phyloP scores from a whole-genome alignment of 768 basidiomycete genomes.

The Crepidotus variabilis region DNA sequence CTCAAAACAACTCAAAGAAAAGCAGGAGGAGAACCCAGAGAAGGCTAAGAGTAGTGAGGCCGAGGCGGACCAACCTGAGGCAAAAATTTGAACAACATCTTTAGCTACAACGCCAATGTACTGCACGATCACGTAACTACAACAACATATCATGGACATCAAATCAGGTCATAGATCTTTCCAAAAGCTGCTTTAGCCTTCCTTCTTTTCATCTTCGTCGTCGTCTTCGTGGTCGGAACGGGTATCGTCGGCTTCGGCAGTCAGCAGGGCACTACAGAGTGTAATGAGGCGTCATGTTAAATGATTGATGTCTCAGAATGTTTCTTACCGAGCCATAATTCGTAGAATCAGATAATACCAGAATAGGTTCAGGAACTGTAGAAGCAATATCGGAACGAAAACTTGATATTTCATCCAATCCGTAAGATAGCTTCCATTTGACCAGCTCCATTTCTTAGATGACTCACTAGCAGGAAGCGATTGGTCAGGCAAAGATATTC shows the following conservation, averaged over 20 bases:
- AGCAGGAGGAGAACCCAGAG: not conserved
- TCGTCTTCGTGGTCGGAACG: not conserved
- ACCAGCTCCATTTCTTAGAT: conserved; percentile 53
- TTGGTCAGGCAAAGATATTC: not conserved
- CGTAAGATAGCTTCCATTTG: conserved; percentile 66
- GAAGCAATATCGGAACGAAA: conserved; percentile 65
- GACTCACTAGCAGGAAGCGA: conserved; percentile 35
- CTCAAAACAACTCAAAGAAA: not conserved
- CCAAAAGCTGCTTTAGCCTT: not conserved
- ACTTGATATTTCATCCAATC: conserved; percentile 84
- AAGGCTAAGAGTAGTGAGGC: not conserved
- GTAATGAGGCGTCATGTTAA: conserved; percentile 6
- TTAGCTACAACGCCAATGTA: too few relatives aligned
- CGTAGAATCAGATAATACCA: conserved; percentile 88
- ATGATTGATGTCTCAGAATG: not conserved
- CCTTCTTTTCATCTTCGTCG: not conserved
- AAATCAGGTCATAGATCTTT: not conserved
- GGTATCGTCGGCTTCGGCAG: not conserved
- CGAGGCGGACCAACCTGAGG: not conserved
- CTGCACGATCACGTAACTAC: not conserved
- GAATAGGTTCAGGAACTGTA: conserved; percentile 87
- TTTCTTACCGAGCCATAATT: conserved; percentile 64
- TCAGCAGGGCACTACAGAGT: not conserved
- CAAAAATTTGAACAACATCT: not conserved
- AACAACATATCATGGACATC: not conserved